These are phyloP conservation scores for Zymoseptoria tritici DNA, from an alignment of 2,329 filamentous ascomycete genomes.

Conservation along the genomic window DNA sequence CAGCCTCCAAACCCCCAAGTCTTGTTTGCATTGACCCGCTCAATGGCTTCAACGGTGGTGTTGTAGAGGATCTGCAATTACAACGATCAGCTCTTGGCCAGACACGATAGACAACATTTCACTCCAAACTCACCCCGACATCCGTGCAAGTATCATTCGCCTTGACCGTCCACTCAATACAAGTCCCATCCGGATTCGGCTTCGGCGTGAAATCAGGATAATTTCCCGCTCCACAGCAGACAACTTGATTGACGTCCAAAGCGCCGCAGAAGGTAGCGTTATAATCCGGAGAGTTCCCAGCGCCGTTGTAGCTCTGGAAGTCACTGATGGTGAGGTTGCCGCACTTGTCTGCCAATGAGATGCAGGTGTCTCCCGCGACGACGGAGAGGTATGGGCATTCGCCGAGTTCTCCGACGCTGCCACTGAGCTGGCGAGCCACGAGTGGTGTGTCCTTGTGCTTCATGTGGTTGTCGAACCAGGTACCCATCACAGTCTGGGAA, in stretches of 20 bases:
- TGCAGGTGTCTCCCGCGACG: not conserved
- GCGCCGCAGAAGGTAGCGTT: not conserved
- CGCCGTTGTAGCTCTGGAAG: not conserved
- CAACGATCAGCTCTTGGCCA: not conserved
- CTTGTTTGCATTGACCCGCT: constrained; percentile 32
- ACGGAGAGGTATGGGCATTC: not conserved
- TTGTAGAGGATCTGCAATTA: constrained; percentile 28
- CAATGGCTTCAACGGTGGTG: constrained; percentile 34
- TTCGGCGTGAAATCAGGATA: constrained; percentile 27
- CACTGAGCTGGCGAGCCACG: not conserved
- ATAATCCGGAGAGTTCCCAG: not conserved
- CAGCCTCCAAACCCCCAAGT: constrained; percentile 43
- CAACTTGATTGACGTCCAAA: constrained; percentile 2
- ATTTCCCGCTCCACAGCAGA: constrained; percentile 11
- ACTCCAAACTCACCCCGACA: not conserved
- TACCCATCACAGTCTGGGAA: not conserved
- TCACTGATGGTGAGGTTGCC: not conserved
- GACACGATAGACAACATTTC: not conserved
- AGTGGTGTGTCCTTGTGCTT: not conserved
- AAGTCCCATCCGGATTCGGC: constrained; percentile 32
- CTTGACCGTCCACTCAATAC: constrained; percentile 31
- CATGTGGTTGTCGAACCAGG: not conserved
- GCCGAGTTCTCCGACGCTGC: not conserved
- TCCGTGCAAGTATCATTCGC: constrained; percentile 30
- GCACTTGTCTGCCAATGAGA: not conserved